Evolutionary conservation across 202 grass and related monocot genomes (phyloP).

Genomic region (Thinopyrum obtusiflorum): DNA sequence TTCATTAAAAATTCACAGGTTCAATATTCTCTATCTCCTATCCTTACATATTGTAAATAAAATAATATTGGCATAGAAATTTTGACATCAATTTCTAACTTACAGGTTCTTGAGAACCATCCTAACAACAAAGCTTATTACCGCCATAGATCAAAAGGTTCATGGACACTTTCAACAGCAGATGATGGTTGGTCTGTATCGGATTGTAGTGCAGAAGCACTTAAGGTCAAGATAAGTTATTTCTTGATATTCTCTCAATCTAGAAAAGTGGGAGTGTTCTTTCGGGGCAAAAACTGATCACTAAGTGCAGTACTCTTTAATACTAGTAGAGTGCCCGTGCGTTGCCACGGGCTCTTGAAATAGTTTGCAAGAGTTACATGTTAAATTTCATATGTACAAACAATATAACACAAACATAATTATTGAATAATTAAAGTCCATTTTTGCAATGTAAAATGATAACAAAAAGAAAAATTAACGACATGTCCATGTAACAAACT

Average conservation of each 20-base stretch:
- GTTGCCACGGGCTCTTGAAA: no score
- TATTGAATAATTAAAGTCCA: no score
- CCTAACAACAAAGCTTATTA: constrained; percentile 6
- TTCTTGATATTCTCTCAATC: not conserved
- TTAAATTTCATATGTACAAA: no score
- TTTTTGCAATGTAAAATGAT: no score
- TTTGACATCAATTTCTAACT: not conserved
- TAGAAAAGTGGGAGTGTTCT: not conserved
- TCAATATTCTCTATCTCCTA: not conserved
- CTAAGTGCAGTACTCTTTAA: not conserved
- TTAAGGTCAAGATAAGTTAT: constrained; percentile 12
- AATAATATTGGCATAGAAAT: not conserved
- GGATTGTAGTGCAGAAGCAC: constrained; percentile 35
- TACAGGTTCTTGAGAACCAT: constrained; percentile 29
- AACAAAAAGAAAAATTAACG: no score
- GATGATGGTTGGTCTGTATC: constrained; percentile 37
- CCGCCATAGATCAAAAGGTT: constrained; percentile 42
- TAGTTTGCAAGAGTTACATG: no score
- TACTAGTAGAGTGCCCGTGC: no score
- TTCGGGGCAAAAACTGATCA: not conserved
- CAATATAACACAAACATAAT: no score
- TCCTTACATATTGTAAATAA: not conserved
- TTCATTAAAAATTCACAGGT: constrained; percentile 67
- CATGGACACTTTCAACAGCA: constrained; percentile 43
- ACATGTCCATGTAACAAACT: no score